phyloP scores from a whole-genome alignment of 768 basidiomycete genomes.

The Amanita polypyramis region DNA sequence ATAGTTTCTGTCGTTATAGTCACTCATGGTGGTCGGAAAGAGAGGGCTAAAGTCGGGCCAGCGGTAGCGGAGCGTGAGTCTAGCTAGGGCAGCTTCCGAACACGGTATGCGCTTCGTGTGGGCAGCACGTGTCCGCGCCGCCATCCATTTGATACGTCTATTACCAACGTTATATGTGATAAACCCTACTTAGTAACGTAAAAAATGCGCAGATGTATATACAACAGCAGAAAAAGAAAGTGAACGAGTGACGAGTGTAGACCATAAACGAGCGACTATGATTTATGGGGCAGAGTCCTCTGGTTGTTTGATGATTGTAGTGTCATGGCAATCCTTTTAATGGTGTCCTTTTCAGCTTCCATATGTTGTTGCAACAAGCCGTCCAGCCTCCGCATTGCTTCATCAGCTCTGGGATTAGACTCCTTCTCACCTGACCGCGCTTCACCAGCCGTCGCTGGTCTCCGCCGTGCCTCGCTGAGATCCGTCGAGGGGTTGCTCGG shows the following conservation, averaged over 20 bases:
- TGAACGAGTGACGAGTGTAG: neutral
- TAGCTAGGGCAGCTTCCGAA: conserved; percentile 1
- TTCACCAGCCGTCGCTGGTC: conserved; percentile 21
- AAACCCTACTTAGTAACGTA: neutral
- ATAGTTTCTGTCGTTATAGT: conserved; percentile 29
- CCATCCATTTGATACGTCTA: conserved; percentile 1
- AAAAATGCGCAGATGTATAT: conserved; percentile 7
- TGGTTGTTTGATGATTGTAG: conserved; percentile 18
- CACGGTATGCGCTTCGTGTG: conserved; percentile 1
- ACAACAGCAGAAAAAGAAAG: conserved; percentile 1
- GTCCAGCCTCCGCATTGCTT: conserved; percentile 58
- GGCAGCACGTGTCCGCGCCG: conserved; percentile 2
- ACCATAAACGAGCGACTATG: conserved; percentile 8
- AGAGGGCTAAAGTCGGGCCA: conserved; percentile 6
- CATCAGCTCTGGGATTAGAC: conserved; percentile 33
- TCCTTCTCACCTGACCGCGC: conserved; percentile 20
- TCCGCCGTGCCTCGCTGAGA: neutral
- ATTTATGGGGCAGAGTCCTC: neutral
- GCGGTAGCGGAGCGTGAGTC: neutral
- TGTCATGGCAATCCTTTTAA: conserved; percentile 62
- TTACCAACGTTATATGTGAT: neutral
- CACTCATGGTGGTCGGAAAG: conserved; percentile 23
- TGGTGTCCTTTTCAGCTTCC: conserved; percentile 70
- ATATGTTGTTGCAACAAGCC: conserved; percentile 78
- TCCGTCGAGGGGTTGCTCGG: conserved; percentile 6